phyloP scores from a whole-genome alignment of 768 basidiomycete species.

The Pisolithus tinctorius region DNA sequence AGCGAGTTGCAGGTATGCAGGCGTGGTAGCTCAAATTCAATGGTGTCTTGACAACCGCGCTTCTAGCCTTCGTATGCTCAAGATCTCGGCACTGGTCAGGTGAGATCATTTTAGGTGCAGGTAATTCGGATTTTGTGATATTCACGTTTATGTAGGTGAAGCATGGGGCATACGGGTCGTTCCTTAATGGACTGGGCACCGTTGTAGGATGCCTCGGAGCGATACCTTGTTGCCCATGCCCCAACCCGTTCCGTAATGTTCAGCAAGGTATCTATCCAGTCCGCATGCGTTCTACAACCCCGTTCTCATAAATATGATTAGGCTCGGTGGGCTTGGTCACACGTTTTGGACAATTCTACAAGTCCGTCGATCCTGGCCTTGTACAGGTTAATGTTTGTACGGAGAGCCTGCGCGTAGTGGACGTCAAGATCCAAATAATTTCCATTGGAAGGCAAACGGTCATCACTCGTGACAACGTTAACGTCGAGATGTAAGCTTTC shows the following conservation, averaged over 20 bases:
- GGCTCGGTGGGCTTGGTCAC: slow-evolving; percentile 88
- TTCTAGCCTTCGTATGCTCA: slow-evolving; percentile 85
- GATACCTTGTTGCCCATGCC: slow-evolving; percentile 76
- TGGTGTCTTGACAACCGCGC: background rate
- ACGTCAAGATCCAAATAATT: slow-evolving; percentile 95
- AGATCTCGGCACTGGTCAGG: slow-evolving; percentile 67
- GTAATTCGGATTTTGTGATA: background rate
- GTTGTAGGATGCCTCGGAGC: slow-evolving; percentile 66
- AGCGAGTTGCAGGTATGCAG: slow-evolving; percentile 77
- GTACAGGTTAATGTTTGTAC: slow-evolving; percentile 93
- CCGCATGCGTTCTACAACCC: slow-evolving; percentile 2
- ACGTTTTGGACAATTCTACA: slow-evolving; percentile 95
- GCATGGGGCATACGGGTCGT: slow-evolving; percentile 81
- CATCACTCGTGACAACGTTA: slow-evolving; percentile 95
- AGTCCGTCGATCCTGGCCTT: slow-evolving; percentile 88
- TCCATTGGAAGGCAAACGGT: slow-evolving; percentile 82
- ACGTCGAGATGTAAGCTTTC: slow-evolving; percentile 74
- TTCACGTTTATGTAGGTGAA: slow-evolving; percentile 42
- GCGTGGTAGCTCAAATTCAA: background rate
- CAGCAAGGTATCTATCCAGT: slow-evolving; percentile 54
- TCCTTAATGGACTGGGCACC: slow-evolving; percentile 64
- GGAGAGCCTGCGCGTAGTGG: slow-evolving; percentile 77
- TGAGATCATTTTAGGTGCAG: slow-evolving; percentile 15
- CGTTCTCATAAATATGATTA: slow-evolving; percentile 24
- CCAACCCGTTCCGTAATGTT: slow-evolving; percentile 83